Evolutionary conservation across 1,284 basidiomycete genomes (phyloP).

Genomic region (Tranzscheliella williamsii): DNA sequence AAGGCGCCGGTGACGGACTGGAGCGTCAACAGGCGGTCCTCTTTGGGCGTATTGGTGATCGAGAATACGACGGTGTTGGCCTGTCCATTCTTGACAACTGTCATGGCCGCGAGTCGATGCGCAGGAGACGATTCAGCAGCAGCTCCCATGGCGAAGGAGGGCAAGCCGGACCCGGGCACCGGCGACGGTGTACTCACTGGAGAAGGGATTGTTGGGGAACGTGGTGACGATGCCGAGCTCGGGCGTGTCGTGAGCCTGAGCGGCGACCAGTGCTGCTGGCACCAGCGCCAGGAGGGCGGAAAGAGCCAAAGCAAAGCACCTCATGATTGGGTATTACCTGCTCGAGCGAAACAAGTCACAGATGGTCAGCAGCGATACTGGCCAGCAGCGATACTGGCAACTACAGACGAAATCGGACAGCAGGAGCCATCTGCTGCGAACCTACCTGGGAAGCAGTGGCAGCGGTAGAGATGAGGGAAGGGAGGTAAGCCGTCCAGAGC

Average conservation of each 20-base stretch:
- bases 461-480: too few relatives aligned
- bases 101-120: too few relatives aligned
- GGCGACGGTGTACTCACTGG: too few relatives aligned
- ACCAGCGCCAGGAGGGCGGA: constrained; percentile 25
- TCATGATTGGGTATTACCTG: constrained; percentile 10
- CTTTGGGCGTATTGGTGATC: constrained; percentile 43
- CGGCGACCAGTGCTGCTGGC: constrained; percentile 25
- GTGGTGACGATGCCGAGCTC: constrained; percentile 54
- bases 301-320: constrained; percentile 25
- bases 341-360: background rate
- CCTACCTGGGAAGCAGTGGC: too few relatives aligned
- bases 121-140: too few relatives aligned
- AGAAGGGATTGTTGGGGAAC: constrained; percentile 57
- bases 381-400: too few relatives aligned
- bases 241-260: constrained; percentile 48
- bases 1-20: constrained; percentile 57
- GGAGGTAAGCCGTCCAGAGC: too few relatives aligned
- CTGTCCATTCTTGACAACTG: constrained; percentile 57
- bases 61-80: constrained; percentile 57
- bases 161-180: too few relatives aligned
- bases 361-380: background rate
- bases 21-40: constrained; percentile 50
- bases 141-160: too few relatives aligned
- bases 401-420: too few relatives aligned
- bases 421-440: too few relatives aligned